Evolutionary conservation across 2,329 filamentous ascomycete genomes (phyloP), one percentile per base, ranked within the genome.

Genomic region (Penicillium occitanis): DNA sequence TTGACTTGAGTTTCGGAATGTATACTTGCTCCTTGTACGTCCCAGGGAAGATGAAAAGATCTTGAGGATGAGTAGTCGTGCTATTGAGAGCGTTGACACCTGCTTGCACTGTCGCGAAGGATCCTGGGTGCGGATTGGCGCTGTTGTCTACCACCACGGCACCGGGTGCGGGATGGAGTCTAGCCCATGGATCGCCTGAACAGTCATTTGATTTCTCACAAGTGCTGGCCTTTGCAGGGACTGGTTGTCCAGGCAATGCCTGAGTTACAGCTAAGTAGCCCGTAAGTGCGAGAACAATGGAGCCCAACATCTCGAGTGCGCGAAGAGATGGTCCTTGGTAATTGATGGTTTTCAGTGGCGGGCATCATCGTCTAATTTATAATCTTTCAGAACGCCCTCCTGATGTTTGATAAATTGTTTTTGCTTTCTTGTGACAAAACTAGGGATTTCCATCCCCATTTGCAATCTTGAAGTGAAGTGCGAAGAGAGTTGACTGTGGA

Each of bases 21-120:
- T 57, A 57, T 19, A 57, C 51, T 22, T 57, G 51, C n/a, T 57
- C 51, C 17, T 33, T 35, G 28, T 57, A 57, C 5, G 28, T 57
- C 1, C 51, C 51, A 5, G 51, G 51, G 25, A 57, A 57, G n/a
- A 57, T 57, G 14, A 57, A 57, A 30, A 57, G 51, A 19, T 33
- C 13, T 35, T 57, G 51, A 17, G 51, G 28, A 57, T 19, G 28
- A 33, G 28, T 37, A 8, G 51, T 17, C 0, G 51, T 57, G 33
- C 51, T 30, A 19, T 57, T 57, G 28, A 57, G 51, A 35, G 51
- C 51, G n/a, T 57, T 57, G n/a, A 57, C 30, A 57, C 53, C 30
- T 28, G 30, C 53, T 57, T 57, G 53, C 53, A 57, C 53, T 35
- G 53, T 57, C n/a, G 33, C 13, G 30, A 57, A 57, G 11, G 53